phyloP scores from a whole-genome alignment of 2,329 filamentous ascomycete species.

The Fusarium ambrosium region DNA sequence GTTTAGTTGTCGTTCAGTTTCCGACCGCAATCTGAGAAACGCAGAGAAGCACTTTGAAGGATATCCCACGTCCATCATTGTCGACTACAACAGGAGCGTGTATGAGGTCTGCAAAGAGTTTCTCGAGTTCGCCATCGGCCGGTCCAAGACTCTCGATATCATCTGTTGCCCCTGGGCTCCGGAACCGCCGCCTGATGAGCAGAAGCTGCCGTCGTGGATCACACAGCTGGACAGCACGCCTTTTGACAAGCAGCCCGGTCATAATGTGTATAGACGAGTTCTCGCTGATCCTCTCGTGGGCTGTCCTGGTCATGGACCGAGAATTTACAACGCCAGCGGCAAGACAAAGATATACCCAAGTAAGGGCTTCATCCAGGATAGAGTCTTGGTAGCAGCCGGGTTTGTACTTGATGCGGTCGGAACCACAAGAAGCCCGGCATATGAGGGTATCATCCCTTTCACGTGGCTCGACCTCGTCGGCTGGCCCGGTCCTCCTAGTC shows the following conservation, averaged over 20 bases:
- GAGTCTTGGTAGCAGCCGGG: not conserved
- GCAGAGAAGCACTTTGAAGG: not conserved
- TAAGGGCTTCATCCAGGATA: not conserved
- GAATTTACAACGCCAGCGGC: not conserved
- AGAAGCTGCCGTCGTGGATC: not conserved
- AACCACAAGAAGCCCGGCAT: not conserved
- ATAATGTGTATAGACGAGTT: not conserved
- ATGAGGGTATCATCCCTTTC: not conserved
- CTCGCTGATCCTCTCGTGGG: not conserved
- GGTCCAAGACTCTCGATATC: not conserved
- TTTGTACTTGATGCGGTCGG: not conserved
- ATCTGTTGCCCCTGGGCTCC: not conserved
- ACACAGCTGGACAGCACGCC: not conserved
- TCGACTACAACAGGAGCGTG: not conserved
- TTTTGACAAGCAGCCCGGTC: not conserved
- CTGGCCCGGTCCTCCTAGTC: not conserved
- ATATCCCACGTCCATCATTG: not conserved
- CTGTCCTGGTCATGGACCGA: not conserved
- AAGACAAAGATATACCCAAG: not conserved
- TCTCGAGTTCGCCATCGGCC: not conserved
- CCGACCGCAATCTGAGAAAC: not conserved
- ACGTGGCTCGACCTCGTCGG: not conserved
- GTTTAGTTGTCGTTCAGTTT: not conserved
- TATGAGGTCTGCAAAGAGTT: not conserved
- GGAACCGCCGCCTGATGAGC: not conserved